phyloP scores from a whole-genome alignment of 2,329 filamentous ascomycete species.

The Penicillium italicum region DNA sequence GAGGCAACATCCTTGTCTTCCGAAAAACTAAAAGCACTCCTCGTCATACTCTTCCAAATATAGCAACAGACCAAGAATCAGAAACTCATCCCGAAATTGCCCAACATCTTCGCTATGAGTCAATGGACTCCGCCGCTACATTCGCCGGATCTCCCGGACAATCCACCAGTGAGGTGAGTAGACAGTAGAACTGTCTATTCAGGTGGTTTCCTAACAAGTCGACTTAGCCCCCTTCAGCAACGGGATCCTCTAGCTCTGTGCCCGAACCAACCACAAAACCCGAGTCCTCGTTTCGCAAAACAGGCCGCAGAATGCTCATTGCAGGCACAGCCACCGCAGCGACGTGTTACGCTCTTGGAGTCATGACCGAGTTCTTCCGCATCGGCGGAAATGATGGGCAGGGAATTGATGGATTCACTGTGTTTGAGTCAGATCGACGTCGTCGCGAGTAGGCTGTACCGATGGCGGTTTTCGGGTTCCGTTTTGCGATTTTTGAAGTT shows the following conservation, averaged over 20 bases:
- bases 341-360: slow-evolving; percentile 42
- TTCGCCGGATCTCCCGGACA: neutral
- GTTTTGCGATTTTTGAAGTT: neutral
- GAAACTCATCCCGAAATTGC: slow-evolving; percentile 10
- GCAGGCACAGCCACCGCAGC: slow-evolving; percentile 34
- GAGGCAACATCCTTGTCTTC: slow-evolving; percentile 43
- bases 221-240: slow-evolving; percentile 15
- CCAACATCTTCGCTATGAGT: slow-evolving; percentile 9
- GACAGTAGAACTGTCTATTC: slow-evolving; percentile 21
- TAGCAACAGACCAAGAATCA: neutral
- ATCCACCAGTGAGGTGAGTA: slow-evolving; percentile 22
- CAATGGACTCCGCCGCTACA: slow-evolving; percentile 1
- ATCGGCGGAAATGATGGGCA: slow-evolving; percentile 39
- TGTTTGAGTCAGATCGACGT: slow-evolving; percentile 37
- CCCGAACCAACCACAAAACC: neutral
- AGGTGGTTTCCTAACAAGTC: slow-evolving; percentile 28
- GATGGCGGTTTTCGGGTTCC: neutral
- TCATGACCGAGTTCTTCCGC: slow-evolving; percentile 41
- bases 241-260: neutral
- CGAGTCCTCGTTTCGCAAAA: slow-evolving; percentile 16
- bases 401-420: slow-evolving; percentile 40
- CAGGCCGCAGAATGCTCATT: slow-evolving; percentile 35
- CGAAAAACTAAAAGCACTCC: slow-evolving; percentile 16
- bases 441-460: slow-evolving; percentile 14
- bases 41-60: neutral